A percentile compares a stretch with the other conserved stretches of the same genome.
Conservation (phyloP, 345 rosid genomes). For the Eucalyptus erythrocorys region DNA sequence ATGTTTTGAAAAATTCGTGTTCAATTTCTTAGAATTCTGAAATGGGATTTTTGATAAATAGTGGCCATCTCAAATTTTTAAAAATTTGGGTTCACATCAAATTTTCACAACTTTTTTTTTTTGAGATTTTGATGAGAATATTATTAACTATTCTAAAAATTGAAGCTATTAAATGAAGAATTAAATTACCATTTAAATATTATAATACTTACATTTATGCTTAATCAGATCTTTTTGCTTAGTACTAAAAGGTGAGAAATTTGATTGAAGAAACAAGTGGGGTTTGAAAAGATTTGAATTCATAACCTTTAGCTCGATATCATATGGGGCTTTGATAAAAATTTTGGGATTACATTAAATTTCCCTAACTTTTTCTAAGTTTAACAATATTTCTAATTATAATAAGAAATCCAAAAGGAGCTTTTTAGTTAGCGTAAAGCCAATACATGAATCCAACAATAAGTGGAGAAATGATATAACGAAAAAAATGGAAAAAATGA, state of each 20-base stretch:
- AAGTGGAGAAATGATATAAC: neutral
- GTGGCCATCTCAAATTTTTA: neutral
- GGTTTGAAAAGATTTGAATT: neutral
- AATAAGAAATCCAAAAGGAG: neutral
- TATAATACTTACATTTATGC: too few species aligned
- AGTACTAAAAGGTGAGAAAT: rapidly evolving
- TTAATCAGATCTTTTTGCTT: rapidly evolving
- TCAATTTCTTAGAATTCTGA: neutral
- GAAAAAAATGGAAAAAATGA: neutral
- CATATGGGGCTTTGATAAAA: too few species aligned
- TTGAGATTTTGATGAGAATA: neutral
- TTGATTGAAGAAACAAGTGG: too few species aligned
- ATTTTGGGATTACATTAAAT: rapidly evolving
- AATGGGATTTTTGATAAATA: neutral
- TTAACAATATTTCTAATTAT: neutral
- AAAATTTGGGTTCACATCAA: neutral
- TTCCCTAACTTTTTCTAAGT: neutral
- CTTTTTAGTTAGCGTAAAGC: neutral
- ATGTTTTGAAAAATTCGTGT: neutral
- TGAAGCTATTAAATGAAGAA: too few species aligned
- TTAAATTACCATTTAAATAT: too few species aligned
- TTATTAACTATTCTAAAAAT: rapidly evolving
- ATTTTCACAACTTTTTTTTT: neutral
- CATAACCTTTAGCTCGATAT: rapidly evolving
- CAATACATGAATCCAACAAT: neutral